Conservation (phyloP, 2,329 filamentous ascomycete species). For the Pseudogymnoascus sp. region DNA sequence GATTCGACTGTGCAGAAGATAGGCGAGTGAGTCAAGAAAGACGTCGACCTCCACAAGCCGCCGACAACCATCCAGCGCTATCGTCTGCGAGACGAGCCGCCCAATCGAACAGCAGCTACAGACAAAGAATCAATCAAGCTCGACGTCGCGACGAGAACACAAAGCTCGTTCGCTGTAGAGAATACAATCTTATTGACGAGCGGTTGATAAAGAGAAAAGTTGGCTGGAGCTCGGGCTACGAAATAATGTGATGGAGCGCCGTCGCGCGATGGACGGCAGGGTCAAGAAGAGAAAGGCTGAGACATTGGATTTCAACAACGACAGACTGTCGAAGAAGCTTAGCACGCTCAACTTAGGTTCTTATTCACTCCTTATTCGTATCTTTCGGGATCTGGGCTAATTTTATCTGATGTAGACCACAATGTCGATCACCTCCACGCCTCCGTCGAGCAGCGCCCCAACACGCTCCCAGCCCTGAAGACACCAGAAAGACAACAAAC, state of each 20-base stretch:
- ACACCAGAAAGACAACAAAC: slow-evolving; percentile 14
- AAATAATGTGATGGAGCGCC: slow-evolving; percentile 22
- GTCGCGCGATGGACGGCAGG: slow-evolving; percentile 23
- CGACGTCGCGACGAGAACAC: slow-evolving; percentile 6
- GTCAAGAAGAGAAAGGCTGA: slow-evolving; percentile 51
- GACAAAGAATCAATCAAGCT: slow-evolving; percentile 5
- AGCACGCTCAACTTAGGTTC: slow-evolving; percentile 75
- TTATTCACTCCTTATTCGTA: slow-evolving; percentile 18
- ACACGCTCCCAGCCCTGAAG: background rate
- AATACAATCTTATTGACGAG: slow-evolving; percentile 3
- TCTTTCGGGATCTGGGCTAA: slow-evolving; percentile 8
- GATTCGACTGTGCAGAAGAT: slow-evolving; percentile 9
- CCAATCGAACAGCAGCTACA: slow-evolving; percentile 8
- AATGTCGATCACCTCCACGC: slow-evolving; percentile 58
- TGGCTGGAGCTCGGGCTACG: slow-evolving; percentile 3
- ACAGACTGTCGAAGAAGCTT: slow-evolving; percentile 77
- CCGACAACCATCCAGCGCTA: slow-evolving; percentile 9
- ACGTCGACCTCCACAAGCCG: slow-evolving; percentile 9
- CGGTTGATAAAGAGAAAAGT: slow-evolving; percentile 8
- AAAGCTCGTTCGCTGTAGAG: slow-evolving; percentile 8
- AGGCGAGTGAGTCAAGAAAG: slow-evolving; percentile 8
- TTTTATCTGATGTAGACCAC: slow-evolving; percentile 39
- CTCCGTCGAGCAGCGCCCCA: slow-evolving; percentile 46
- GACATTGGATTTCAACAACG: slow-evolving; percentile 53
- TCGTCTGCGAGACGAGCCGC: slow-evolving; percentile 7